A percentile compares a stretch with the other conserved stretches of the same genome.
phyloP scores from a whole-genome alignment of 768 basidiomycete genomes.

The Multifurca ochricompacta region DNA sequence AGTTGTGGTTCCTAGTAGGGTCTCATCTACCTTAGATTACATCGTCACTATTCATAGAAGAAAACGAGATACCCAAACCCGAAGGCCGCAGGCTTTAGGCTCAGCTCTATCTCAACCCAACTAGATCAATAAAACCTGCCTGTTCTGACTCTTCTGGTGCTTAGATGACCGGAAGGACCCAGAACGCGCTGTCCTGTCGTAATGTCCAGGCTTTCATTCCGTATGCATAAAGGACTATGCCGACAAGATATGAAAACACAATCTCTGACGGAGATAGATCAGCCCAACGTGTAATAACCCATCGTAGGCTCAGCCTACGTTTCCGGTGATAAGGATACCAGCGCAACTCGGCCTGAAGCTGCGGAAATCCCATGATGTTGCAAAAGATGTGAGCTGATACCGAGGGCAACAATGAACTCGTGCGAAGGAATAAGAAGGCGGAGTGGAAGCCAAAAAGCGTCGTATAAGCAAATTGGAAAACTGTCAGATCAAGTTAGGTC shows the following conservation, averaged over 20 bases:
- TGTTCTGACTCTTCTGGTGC: neutral
- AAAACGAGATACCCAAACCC: too few relatives aligned
- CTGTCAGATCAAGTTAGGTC: conserved; percentile 33
- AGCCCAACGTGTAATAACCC: conserved; percentile 1
- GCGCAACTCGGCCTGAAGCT: conserved; percentile 47
- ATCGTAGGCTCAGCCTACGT: conserved; percentile 32
- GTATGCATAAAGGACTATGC: conserved; percentile 50
- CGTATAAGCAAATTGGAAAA: conserved; percentile 85
- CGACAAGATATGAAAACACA: conserved; percentile 44
- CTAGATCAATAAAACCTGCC: neutral
- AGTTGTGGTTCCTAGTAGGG: too few relatives aligned
- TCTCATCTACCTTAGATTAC: too few relatives aligned
- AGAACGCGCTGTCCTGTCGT: conserved; percentile 35
- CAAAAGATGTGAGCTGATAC: conserved; percentile 83
- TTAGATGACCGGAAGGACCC: conserved; percentile 23
- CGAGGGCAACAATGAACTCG: conserved; percentile 73
- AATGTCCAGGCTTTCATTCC: conserved; percentile 48
- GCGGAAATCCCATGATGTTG: conserved; percentile 90
- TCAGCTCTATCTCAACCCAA: neutral
- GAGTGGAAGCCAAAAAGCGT: conserved; percentile 85
- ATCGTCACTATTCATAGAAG: too few relatives aligned
- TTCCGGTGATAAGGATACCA: conserved; percentile 43
- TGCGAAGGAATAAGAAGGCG: conserved; percentile 79
- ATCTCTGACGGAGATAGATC: conserved; percentile 38
- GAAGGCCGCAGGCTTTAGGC: too few relatives aligned